Percentiles rank a stretch among this genome's conserved stretches.
Conservation (phyloP, 1,284 basidiomycete genomes). For the Heterobasidion annosum region DNA sequence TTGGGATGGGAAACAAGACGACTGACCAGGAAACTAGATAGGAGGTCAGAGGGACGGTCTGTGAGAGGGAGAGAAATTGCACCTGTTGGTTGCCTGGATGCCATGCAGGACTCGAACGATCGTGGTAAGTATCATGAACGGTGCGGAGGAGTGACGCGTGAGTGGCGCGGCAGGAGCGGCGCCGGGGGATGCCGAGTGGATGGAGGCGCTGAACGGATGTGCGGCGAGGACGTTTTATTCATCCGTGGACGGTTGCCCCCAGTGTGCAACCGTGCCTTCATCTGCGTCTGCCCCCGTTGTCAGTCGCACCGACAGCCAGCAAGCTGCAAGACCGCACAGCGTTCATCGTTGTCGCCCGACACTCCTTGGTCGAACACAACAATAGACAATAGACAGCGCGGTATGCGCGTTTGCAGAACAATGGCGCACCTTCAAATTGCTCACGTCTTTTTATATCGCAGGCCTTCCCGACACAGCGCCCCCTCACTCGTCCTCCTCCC, state of each 20-base stretch:
- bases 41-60: too few species aligned
- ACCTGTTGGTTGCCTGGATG: too few species aligned
- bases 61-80: too few species aligned
- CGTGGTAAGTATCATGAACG: too few species aligned
- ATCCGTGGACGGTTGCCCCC: too few species aligned
- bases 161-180: neutral
- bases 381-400: neutral
- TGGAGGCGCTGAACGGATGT: neutral
- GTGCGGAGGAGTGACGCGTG: neutral
- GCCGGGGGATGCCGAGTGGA: neutral
- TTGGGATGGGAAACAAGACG: neutral
- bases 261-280: neutral
- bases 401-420: slow-evolving; percentile 2
- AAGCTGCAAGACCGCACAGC: too few species aligned
- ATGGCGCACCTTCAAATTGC: slow-evolving; percentile 1
- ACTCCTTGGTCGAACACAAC: neutral
- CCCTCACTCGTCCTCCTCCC: neutral
- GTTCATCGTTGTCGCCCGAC: too few species aligned
- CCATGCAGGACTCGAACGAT: too few species aligned
- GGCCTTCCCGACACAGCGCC: neutral
- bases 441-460: neutral
- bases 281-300: neutral
- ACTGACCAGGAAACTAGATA: too few species aligned
- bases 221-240: too few species aligned
- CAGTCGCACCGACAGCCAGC: too few species aligned